A percentile compares a stretch with the other conserved stretches of the same genome.
Evolutionary conservation across 257 asterid species (phyloP).

Genomic region (Ballota nigra): DNA sequence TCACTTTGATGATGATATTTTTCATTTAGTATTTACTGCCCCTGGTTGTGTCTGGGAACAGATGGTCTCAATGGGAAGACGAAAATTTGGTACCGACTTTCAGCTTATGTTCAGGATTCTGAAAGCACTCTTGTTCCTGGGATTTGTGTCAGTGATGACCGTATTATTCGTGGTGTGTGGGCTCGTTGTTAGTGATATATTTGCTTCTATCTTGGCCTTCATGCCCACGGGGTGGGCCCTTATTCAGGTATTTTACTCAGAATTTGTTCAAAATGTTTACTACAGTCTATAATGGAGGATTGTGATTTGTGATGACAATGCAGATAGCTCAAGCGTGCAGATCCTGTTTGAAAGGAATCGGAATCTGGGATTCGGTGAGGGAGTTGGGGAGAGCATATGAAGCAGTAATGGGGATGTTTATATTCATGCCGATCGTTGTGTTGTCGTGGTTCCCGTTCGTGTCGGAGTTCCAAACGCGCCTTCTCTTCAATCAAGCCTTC

Average conservation of each 20-base stretch:
- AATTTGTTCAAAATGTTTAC: neutral
- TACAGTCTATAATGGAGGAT: too few species aligned
- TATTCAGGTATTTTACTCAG: slow-evolving; percentile 62
- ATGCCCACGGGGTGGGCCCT: slow-evolving; percentile 99
- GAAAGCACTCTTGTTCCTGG: slow-evolving; percentile 90
- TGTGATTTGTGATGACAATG: neutral
- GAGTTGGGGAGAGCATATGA: slow-evolving; percentile 87
- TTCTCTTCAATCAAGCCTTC: slow-evolving; percentile 95
- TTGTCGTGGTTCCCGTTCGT: slow-evolving; percentile 95
- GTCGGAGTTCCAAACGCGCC: slow-evolving; percentile 84
- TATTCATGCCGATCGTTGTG: slow-evolving; percentile 77
- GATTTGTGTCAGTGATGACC: slow-evolving; percentile 87
- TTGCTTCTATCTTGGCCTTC: slow-evolving; percentile 90
- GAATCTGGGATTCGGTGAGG: slow-evolving; percentile 88
- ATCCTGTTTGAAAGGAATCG: slow-evolving; percentile 59
- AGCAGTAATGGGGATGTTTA: slow-evolving; percentile 77
- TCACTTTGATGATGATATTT: neutral
- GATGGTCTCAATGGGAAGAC: slow-evolving; percentile 98
- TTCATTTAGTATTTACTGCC: too few species aligned
- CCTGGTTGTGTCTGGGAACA: slow-evolving; percentile 22
- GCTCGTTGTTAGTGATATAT: slow-evolving; percentile 69
- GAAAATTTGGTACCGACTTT: slow-evolving; percentile 90
- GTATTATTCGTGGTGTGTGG: slow-evolving; percentile 77
- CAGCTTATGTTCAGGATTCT: slow-evolving; percentile 98
- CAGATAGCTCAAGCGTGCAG: slow-evolving; percentile 88